Conservation (phyloP, 2,329 filamentous ascomycete genomes). For the Fusarium multiceps region DNA sequence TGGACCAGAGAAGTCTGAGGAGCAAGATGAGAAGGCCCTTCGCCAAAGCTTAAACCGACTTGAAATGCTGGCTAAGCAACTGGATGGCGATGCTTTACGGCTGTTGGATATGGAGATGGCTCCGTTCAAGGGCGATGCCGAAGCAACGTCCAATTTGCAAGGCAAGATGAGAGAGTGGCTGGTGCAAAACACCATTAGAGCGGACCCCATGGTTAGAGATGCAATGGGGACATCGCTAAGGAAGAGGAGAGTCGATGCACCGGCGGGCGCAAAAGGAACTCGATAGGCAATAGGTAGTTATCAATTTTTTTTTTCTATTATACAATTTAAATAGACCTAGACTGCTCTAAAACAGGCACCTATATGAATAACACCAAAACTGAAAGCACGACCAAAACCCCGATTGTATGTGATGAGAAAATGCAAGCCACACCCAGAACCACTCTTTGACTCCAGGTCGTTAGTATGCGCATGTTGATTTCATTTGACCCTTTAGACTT, state of each 20-base stretch:
- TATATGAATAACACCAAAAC: constrained; percentile 20
- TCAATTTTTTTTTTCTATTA: constrained; percentile 16
- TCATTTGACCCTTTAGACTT: background rate
- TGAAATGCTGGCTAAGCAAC: constrained; percentile 65
- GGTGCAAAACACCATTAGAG: constrained; percentile 84
- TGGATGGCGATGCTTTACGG: constrained; percentile 76
- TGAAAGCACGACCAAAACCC: constrained; percentile 14
- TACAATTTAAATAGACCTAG: constrained; percentile 34
- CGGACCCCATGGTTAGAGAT: constrained; percentile 83
- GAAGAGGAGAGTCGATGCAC: constrained; percentile 70
- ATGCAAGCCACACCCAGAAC: constrained; percentile 33
- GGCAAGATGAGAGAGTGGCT: constrained; percentile 86
- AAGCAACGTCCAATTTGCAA: constrained; percentile 67
- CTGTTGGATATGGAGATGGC: constrained; percentile 82
- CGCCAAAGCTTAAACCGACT: constrained; percentile 75
- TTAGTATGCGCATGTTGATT: constrained; percentile 33
- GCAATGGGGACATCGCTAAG: constrained; percentile 77
- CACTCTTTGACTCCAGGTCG: constrained; percentile 39
- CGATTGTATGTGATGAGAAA: constrained; percentile 19
- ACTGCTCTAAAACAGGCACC: constrained; percentile 16
- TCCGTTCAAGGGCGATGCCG: constrained; percentile 80
- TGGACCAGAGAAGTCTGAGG: constrained; percentile 37
- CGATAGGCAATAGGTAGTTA: constrained; percentile 42
- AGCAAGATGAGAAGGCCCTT: constrained; percentile 61
- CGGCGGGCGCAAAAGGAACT: constrained; percentile 68